Percentiles rank a stretch among this genome's conserved stretches.
Conservation (phyloP, 2,329 filamentous ascomycete genomes). For the Epicoccum nigrum region DNA sequence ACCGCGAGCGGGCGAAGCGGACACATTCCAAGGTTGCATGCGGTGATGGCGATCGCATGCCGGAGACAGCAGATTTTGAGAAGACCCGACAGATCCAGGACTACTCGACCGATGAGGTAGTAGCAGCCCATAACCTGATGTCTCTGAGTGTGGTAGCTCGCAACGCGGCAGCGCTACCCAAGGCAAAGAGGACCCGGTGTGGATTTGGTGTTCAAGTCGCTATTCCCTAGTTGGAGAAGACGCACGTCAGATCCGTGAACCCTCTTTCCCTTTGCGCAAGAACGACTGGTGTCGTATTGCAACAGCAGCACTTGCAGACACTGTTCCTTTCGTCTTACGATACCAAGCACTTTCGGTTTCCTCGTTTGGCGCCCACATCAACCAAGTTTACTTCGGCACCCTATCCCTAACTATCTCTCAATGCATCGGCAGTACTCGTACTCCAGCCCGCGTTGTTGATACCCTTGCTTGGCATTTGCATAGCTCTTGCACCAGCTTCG, state of each 20-base stretch:
- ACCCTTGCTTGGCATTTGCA: background rate
- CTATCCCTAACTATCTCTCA: no score
- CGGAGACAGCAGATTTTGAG: background rate
- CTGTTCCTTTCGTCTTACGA: background rate
- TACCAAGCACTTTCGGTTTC: no score
- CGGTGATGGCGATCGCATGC: background rate
- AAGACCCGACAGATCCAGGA: no score
- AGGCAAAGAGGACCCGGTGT: slow-evolving; percentile 39
- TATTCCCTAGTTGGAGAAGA: no score
- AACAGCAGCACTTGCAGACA: background rate
- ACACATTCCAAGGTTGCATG: slow-evolving; percentile 33
- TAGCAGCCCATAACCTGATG: slow-evolving; percentile 47
- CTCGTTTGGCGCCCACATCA: no score
- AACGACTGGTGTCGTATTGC: background rate
- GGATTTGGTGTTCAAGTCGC: slow-evolving; percentile 26
- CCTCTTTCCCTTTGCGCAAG: slow-evolving; percentile 8
- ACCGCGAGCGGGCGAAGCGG: slow-evolving; percentile 32
- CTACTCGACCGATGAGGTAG: slow-evolving; percentile 12
- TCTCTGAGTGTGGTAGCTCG: slow-evolving; percentile 30
- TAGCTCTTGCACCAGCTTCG: background rate
- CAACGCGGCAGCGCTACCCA: slow-evolving; percentile 28
- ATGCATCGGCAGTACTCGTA: no score
- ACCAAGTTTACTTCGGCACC: no score
- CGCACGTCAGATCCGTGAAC: no score
- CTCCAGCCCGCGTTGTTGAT: no score